Conservation (phyloP, 179 eudicot species). For the Beta corolliflora region DNA sequence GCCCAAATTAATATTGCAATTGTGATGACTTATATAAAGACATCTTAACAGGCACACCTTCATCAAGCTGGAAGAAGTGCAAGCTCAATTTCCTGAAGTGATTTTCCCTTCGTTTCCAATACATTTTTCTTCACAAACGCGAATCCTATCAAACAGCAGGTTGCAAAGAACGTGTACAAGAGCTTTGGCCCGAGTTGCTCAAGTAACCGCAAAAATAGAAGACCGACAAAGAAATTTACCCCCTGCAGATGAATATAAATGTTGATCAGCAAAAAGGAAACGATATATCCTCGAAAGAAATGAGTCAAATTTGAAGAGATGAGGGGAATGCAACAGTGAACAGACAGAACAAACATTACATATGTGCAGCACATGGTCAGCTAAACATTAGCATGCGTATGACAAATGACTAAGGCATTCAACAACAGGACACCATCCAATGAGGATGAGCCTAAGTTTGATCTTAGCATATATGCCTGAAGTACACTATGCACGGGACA, state of each 20-base stretch:
- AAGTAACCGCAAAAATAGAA: conserved; percentile 72
- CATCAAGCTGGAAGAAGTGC: conserved; percentile 64
- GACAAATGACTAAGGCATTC: background rate
- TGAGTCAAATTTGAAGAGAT: background rate
- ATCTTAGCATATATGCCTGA: background rate
- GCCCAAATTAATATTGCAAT: too few species aligned
- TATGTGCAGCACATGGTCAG: background rate
- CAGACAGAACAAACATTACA: background rate
- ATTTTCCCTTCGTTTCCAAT: conserved; percentile 89
- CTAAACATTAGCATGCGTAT: background rate
- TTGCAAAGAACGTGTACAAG: conserved; percentile 65
- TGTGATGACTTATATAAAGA: background rate
- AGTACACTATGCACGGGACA: background rate
- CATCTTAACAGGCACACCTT: conserved; percentile 37
- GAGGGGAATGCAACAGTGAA: background rate
- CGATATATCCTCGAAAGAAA: background rate
- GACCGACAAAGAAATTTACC: conserved; percentile 82
- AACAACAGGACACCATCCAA: background rate
- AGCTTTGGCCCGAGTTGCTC: conserved; percentile 80
- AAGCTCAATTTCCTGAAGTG: conserved; percentile 89
- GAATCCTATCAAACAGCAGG: conserved; percentile 68
- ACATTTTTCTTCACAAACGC: conserved; percentile 74
- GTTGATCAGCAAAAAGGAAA: conserved; percentile 15
- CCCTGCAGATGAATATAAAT: conserved; percentile 47
- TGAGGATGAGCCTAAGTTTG: background rate